Base-by-base conservation (phyloP, 257 asterid genomes). In the Hygrophila difformis region DNA sequence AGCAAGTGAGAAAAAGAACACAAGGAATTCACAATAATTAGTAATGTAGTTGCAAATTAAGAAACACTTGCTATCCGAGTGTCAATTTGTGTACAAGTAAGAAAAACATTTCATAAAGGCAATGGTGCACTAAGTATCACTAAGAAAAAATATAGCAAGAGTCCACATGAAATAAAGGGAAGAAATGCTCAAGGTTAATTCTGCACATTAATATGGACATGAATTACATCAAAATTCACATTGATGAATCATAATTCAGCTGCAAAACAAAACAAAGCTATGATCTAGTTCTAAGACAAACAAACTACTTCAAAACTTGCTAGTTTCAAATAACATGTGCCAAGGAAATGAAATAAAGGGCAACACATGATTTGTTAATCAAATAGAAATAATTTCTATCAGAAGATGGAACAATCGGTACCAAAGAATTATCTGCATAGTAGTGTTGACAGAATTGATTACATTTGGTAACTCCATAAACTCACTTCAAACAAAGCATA, bases 391-490 rank as follows among this genome's bases (percentile, higher is more conserved):
- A n/a, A n/a, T n/a, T 24, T 24, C 7, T 24, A 40, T 46, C 12
- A 51, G 10, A 45, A 29, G 28, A 29, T 11, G 43, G 45, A 56
- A 3, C 39, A 45, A 34, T 38, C n/a, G 10, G 5, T 16, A 42
- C 18, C 24, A 55, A 15, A 34, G 16, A 17, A 7, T 38, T 18
- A 8, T 21, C 13, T 13, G 39, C 37, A 12, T 29, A 4, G 23
- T 31, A 19, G 13, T 38, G 55, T 26, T 16, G 40, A 24, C 4
- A 37, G 16, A 36, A 39, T 18, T 46, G 42, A 21, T 50, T 14
- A 49, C 47, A 46, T 47, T 35, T 31, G 3, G 13, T 23, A 44
- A n/a, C 18, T 48, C 23, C n/a, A 53, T 7, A 19, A 26, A 29
- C 23, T 7, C 15, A 31, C 21, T 12, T 58, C 28, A 17, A 17